Percentiles rank a stretch among this genome's conserved stretches.
These are phyloP conservation scores for Russula dissimulans DNA, from an alignment of 768 basidiomycete species.

Conservation along the genomic window DNA sequence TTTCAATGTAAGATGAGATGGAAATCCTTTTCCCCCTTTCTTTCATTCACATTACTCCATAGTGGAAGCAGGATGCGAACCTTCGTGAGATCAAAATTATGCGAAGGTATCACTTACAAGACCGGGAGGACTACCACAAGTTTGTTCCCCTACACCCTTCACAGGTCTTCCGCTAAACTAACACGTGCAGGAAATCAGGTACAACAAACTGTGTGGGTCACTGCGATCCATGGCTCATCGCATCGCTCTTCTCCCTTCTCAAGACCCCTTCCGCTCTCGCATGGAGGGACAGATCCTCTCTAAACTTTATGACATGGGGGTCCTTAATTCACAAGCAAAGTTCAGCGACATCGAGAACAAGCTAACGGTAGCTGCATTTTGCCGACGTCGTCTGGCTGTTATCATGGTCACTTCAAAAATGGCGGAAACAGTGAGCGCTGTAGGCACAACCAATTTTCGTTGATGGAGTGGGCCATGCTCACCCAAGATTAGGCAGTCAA, in stretches of 20 bases:
- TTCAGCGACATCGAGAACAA: slow-evolving; percentile 91
- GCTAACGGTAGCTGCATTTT: slow-evolving; percentile 91
- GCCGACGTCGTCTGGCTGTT: slow-evolving; percentile 84
- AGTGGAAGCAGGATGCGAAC: slow-evolving; percentile 97
- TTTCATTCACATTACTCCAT: slow-evolving; percentile 5
- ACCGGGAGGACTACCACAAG: slow-evolving; percentile 93
- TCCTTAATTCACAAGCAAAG: slow-evolving; percentile 78
- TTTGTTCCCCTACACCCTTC: slow-evolving; percentile 26
- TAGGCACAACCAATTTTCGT: slow-evolving; percentile 26
- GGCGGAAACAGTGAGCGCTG: slow-evolving; percentile 91
- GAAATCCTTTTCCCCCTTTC: background rate
- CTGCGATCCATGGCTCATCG: slow-evolving; percentile 81
- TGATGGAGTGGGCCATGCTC: background rate
- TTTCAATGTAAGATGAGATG: slow-evolving; percentile 50
- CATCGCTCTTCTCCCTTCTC: slow-evolving; percentile 74
- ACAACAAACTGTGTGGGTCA: slow-evolving; percentile 91
- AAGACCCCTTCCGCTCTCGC: slow-evolving; percentile 78
- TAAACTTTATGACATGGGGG: slow-evolving; percentile 96
- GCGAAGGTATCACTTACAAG: slow-evolving; percentile 91
- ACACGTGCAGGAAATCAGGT: slow-evolving; percentile 34
- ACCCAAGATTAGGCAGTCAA: slow-evolving; percentile 67
- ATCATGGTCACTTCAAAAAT: slow-evolving; percentile 89
- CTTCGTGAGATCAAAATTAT: slow-evolving; percentile 88
- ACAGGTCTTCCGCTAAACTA: background rate
- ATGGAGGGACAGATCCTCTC: slow-evolving; percentile 84